Percentiles rank a stretch among this genome's conserved stretches.
These are phyloP conservation scores for Neurospora sp. DNA, from an alignment of 495 filamentous ascomycete species.

Conservation along the genomic window DNA sequence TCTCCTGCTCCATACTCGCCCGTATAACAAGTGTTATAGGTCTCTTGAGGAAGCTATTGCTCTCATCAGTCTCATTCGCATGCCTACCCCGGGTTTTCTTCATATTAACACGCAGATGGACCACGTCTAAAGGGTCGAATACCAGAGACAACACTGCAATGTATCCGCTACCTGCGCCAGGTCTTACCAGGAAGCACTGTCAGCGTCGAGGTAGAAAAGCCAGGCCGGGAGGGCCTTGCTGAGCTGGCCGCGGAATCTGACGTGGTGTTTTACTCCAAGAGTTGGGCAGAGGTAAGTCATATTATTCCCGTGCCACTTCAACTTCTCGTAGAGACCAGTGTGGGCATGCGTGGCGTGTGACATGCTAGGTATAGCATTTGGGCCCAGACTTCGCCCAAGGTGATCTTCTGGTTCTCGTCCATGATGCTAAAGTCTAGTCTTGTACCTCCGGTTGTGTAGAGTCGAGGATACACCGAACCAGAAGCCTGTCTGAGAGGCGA, in stretches of 20 bases:
- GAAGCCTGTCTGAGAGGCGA: slow-evolving; percentile 27
- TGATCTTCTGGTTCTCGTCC: background rate
- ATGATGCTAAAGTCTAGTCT: background rate
- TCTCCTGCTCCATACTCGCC: background rate
- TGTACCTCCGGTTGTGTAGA: slow-evolving; percentile 9
- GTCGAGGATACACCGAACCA: slow-evolving; percentile 21
- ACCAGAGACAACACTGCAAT: slow-evolving; percentile 50
- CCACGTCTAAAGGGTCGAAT: slow-evolving; percentile 47
- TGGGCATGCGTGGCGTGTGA: background rate
- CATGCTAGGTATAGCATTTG: background rate
- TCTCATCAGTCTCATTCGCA: background rate
- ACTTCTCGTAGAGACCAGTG: background rate
- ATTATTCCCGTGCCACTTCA: background rate
- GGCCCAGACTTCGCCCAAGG: background rate
- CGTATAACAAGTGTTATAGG: background rate
- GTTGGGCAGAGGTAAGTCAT: slow-evolving; percentile 53
- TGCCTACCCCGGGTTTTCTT: background rate
- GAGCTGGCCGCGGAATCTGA: slow-evolving; percentile 53
- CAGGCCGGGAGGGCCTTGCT: slow-evolving; percentile 47
- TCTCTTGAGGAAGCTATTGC: background rate
- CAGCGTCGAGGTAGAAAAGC: slow-evolving; percentile 66
- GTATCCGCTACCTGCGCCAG: slow-evolving; percentile 47
- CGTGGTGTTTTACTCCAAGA: slow-evolving; percentile 60
- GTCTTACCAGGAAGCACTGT: slow-evolving; percentile 37
- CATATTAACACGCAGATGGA: background rate